Base-by-base conservation (phyloP, 805 yeast species). In the Blastobotrys robertii region DNA sequence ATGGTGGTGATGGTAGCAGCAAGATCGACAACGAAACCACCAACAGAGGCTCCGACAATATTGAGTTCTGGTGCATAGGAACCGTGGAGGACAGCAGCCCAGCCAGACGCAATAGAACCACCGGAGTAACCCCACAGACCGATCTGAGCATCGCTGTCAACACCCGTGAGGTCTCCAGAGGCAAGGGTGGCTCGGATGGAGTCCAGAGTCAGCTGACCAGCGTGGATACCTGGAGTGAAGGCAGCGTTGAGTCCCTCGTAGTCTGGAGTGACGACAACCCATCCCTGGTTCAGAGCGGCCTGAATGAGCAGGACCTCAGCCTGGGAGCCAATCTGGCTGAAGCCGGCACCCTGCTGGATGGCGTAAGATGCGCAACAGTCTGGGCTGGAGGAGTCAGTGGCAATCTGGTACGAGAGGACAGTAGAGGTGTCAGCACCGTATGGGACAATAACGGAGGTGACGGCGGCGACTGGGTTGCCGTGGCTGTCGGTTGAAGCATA, bases 191-290 rank as follows among this genome's bases (percentile, higher is more conserved):
- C 62, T 8, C 53, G 43, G n/a, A 57, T 34, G 4, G 57, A 54
- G 40, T 57, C 59, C 8, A 56, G 45, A n/a, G 50, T 49, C 9
- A 52, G 49, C n/a, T 50, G 46, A 16, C 62, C 62, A 14, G 52
- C 49, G 25, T 49, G 50, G 34, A 41, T 34, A n/a, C 61, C 61
- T 8, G 59, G 57, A n/a, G 51, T 42, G 39, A 55, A 58, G 7
- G 59, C 45, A 16, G 60, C 50, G 25, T 45, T 42, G 34, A 53
- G 52, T 13, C 62, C 62, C 42, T 58, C 61, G 42, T 58, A 55
- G 42, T 58, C 61, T 10, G 61, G 58, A 25, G 44, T 37, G 14
- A 37, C 39, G 22, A 51, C 50, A 37, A 41, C 37, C 50, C 50
- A 49, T 10, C 56, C 56, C 13, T 30, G 38, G 32, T 46, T 41